Evolutionary conservation across 2,329 filamentous ascomycete species (phyloP).

Genomic region (Trichoderma cornu-damae): DNA sequence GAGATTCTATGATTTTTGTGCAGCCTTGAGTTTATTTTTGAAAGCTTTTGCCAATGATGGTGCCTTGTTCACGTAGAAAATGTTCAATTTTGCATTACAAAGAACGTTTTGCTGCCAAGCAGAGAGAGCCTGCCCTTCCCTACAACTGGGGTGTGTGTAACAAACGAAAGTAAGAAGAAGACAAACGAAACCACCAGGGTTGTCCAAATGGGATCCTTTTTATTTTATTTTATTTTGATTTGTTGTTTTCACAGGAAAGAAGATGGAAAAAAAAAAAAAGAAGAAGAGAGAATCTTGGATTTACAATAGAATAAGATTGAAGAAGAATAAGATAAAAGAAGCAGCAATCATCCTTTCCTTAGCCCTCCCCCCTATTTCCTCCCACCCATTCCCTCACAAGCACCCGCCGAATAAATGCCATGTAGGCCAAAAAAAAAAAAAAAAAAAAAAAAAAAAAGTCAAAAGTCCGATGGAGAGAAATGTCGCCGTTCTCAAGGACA

Average conservation of each 20-base stretch:
- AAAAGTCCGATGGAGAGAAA: too few relatives aligned
- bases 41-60: too few relatives aligned
- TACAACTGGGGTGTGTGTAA: not conserved
- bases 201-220: not conserved
- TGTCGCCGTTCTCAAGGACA: too few relatives aligned
- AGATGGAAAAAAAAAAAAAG: not conserved
- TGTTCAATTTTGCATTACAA: not conserved
- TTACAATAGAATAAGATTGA: conserved; percentile 3
- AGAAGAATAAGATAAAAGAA: not conserved
- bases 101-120: not conserved
- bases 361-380: too few relatives aligned
- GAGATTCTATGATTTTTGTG: not conserved
- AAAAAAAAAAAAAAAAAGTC: too few relatives aligned
- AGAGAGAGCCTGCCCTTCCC: not conserved
- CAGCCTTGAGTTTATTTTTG: too few relatives aligned
- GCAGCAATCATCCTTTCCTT: not conserved
- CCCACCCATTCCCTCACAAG: too few relatives aligned
- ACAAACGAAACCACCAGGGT: conserved; percentile 4
- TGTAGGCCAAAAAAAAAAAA: too few relatives aligned
- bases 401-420: too few relatives aligned
- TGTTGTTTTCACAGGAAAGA: conserved; percentile 2
- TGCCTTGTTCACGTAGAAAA: not conserved
- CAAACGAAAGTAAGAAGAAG: not conserved
- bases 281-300: not conserved
- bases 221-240: too few relatives aligned